phyloP scores from a whole-genome alignment of 1,284 basidiomycete genomes.

The Sporisorium iseilematis-ciliati region DNA sequence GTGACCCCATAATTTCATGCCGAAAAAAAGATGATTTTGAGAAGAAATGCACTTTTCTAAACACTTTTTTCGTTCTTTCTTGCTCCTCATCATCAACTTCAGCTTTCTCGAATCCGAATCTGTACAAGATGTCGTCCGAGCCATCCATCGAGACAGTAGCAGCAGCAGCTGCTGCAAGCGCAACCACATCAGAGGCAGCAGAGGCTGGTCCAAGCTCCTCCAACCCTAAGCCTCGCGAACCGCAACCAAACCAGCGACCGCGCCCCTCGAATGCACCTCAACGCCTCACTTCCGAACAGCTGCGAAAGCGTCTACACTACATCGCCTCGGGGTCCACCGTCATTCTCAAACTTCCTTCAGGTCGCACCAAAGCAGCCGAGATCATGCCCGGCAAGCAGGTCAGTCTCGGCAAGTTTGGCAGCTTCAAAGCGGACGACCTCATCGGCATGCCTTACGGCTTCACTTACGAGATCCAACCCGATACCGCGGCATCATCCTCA shows the following conservation, averaged over 20 bases:
- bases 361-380: conserved; percentile 60
- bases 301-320: conserved; percentile 50
- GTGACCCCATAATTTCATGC: conserved; percentile 14
- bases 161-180: not conserved
- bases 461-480: conserved; percentile 65
- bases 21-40: conserved; percentile 3
- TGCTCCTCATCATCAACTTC: not conserved
- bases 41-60: conserved; percentile 1
- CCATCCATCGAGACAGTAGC: not conserved
- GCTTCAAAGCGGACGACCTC: conserved; percentile 64
- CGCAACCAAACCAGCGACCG: conserved; percentile 18
- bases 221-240: conserved; percentile 8
- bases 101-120: not conserved
- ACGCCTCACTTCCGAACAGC: conserved; percentile 44
- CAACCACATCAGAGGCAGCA: conserved; percentile 15
- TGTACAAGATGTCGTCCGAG: conserved; percentile 19
- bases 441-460: conserved; percentile 68
- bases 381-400: conserved; percentile 59
- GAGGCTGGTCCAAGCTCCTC: conserved; percentile 30
- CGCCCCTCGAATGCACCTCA: conserved; percentile 24
- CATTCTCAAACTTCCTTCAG: conserved; percentile 62
- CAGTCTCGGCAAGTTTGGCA: conserved; percentile 68
- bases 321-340: conserved; percentile 49
- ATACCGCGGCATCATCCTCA: conserved; percentile 9
- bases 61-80: not conserved